Evolutionary conservation across 495 filamentous ascomycete species (phyloP).

Genomic region (Penicillium goetzii): DNA sequence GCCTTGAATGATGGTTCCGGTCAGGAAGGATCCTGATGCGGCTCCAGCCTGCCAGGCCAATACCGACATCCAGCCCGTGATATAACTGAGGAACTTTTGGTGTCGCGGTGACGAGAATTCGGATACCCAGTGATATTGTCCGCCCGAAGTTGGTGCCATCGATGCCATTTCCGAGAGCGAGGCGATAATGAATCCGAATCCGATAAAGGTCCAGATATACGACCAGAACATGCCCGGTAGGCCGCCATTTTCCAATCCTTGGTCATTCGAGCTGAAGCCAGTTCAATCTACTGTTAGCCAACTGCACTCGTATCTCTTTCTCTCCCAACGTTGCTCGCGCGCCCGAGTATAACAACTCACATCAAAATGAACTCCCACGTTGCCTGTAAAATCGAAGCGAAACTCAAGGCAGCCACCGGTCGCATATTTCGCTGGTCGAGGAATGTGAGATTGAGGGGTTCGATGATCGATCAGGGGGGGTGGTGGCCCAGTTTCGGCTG

Average conservation of each 20-base stretch:
- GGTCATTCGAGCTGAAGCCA: slow-evolving; percentile 19
- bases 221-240: slow-evolving; percentile 38
- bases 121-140: slow-evolving; percentile 55
- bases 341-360: slow-evolving; percentile 12
- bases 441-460: slow-evolving; percentile 4
- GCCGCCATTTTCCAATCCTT: slow-evolving; percentile 27
- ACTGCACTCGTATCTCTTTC: not conserved
- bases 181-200: slow-evolving; percentile 37
- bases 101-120: slow-evolving; percentile 48
- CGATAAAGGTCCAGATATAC: slow-evolving; percentile 40
- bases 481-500: not conserved
- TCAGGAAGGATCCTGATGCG: slow-evolving; percentile 45
- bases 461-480: not conserved
- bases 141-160: slow-evolving; percentile 41
- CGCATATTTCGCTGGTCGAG: slow-evolving; percentile 29
- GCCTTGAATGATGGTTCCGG: slow-evolving; percentile 50
- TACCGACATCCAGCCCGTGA: slow-evolving; percentile 54
- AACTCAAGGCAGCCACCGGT: slow-evolving; percentile 33
- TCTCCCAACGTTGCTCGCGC: not conserved
- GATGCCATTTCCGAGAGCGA: slow-evolving; percentile 49
- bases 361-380: slow-evolving; percentile 37
- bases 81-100: slow-evolving; percentile 52
- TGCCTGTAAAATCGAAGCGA: slow-evolving; percentile 33
- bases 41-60: slow-evolving; percentile 46
- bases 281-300: not conserved